phyloP scores from a whole-genome alignment of 352 stramenopile species.

The Globisporangium splendens region DNA sequence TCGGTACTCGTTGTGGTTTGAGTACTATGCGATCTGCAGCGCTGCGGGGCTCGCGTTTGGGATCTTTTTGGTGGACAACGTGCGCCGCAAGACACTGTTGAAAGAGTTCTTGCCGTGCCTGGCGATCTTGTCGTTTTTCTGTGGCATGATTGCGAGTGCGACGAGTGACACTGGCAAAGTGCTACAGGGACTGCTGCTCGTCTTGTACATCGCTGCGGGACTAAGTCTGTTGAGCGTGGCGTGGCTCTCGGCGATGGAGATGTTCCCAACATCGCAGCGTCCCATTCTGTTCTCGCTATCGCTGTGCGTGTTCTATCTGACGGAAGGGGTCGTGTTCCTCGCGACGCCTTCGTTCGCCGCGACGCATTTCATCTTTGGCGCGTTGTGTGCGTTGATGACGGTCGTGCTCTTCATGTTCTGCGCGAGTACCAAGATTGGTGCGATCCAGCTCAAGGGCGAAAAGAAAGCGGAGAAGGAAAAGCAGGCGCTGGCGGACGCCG shows the following conservation, averaged over 20 bases:
- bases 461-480: slow-evolving; percentile 66
- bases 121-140: slow-evolving; percentile 54
- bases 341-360: slow-evolving; percentile 57
- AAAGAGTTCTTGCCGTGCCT: slow-evolving; percentile 85
- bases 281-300: slow-evolving; percentile 67
- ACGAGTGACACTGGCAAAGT: slow-evolving; percentile 30
- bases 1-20: slow-evolving; percentile 47
- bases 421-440: slow-evolving; percentile 75
- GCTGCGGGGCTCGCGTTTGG: slow-evolving; percentile 59
- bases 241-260: slow-evolving; percentile 73
- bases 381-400: slow-evolving; percentile 40
- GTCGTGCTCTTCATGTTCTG: slow-evolving; percentile 70
- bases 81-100: slow-evolving; percentile 87
- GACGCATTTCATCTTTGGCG: slow-evolving; percentile 52
- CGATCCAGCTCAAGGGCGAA: slow-evolving; percentile 84
- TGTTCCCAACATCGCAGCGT: slow-evolving; percentile 68
- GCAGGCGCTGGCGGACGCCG: slow-evolving; percentile 15
- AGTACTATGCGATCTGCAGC: slow-evolving; percentile 48
- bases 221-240: slow-evolving; percentile 73
- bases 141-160: slow-evolving; percentile 42
- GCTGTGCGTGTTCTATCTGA: slow-evolving; percentile 59
- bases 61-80: slow-evolving; percentile 78
- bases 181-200: slow-evolving; percentile 46
- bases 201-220: slow-evolving; percentile 62
- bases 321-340: slow-evolving; percentile 55